These are phyloP conservation scores for Urochloa ruziziensis DNA, from an alignment of 176 grass and related monocot genomes.

Conservation along the genomic window DNA sequence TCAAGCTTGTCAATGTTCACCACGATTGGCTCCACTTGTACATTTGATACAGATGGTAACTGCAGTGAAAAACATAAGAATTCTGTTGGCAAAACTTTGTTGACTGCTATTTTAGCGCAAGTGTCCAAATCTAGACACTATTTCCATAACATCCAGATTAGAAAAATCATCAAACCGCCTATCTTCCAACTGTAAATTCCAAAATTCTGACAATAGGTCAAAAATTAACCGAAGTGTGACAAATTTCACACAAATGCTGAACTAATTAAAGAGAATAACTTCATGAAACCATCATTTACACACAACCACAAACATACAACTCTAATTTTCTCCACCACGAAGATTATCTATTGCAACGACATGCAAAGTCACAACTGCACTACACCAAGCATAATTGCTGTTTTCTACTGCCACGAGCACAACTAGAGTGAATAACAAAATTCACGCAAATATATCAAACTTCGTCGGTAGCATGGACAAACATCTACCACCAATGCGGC, in stretches of 20 bases:
- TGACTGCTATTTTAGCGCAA: not conserved
- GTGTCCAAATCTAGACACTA: not conserved
- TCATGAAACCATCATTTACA: not conserved
- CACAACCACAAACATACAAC: not conserved
- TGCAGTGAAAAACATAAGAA: constrained; percentile 30
- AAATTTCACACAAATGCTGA: not conserved
- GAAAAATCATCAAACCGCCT: not conserved
- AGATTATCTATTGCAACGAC: not conserved
- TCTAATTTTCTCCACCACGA: not conserved
- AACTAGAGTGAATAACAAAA: not conserved
- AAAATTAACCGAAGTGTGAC: not conserved
- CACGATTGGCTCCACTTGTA: constrained; percentile 91
- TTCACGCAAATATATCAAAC: not conserved
- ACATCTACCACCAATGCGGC: not conserved
- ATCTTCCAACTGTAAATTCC: not conserved
- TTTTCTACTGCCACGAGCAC: not conserved
- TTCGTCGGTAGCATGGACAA: not conserved
- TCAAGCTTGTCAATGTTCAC: constrained; percentile 93
- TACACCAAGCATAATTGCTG: not conserved
- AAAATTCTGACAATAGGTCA: not conserved
- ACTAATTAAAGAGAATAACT: not conserved
- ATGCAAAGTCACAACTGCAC: not conserved
- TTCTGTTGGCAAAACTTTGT: not conserved
- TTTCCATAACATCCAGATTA: not conserved
- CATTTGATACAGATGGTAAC: constrained; percentile 97